Base-by-base conservation (phyloP, 1,284 basidiomycete species). In the Amylostereum areolatum region DNA sequence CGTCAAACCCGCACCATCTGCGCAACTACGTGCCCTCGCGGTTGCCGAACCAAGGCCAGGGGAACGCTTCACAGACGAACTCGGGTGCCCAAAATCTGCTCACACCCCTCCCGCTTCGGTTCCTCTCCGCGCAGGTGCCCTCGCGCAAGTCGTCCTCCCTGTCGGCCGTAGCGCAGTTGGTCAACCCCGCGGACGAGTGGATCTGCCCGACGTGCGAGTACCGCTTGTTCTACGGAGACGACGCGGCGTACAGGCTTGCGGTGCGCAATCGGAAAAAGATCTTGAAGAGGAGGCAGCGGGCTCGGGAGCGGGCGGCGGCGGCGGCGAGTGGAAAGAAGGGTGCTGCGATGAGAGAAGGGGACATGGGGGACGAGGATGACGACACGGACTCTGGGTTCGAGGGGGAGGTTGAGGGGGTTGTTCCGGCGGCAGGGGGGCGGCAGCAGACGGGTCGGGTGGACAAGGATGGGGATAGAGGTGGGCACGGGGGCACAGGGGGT, bases 131-230 rank as follows among this genome's bases (percentile, higher is more conserved):
- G 9, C 78, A 85, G 52, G 73, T 88, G 37, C 77, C 84, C 5
- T 72, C 78, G 36, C 74, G 76, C 58, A 64, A 65, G 61, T 52
- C 48, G 33, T 42, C 47, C 29, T 47, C 54, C 8, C 52, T 48
- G 29, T 52, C 65, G 24, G 64, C 62, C 6, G 63, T 56, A 47
- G 46, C 71, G 43, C 71, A 72, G 57, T 64, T 83, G 49, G 75
- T 74, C 49, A 73, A 80, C 60, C 82, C 85, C 6, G 75, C 72
- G 47, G 89, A 91, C 32, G 92, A 94, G 63, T 94, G 89, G 84
- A 85, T 94, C 55, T 95, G 92, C 62, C 79, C 85, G 55, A 86
- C 87, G 59, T 95, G 92, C 71, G 91, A 94, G 67, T 91, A 91
- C 63, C 75, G 81, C 55, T 65, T 95, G 51, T 92, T 92, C 63